Evolutionary conservation across 192 early-diverging fungal species (phyloP).

Genomic region (Coemansia sp.): DNA sequence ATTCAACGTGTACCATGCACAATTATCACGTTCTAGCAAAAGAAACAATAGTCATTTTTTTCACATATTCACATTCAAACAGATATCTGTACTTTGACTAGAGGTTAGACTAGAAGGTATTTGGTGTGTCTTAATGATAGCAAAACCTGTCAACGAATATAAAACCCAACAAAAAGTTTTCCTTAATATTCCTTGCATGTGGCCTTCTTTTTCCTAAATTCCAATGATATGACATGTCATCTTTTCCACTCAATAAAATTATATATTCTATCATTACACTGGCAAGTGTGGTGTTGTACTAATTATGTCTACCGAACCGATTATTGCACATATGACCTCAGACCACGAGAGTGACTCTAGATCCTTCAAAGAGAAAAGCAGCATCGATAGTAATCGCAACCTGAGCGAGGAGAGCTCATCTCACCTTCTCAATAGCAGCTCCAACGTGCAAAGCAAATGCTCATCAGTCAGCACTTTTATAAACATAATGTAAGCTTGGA

Average conservation of each 20-base stretch:
- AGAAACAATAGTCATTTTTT: background rate
- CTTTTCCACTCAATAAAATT: background rate
- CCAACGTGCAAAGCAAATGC: constrained; percentile 12
- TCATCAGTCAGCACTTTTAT: constrained; percentile 41
- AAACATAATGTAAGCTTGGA: constrained; percentile 36
- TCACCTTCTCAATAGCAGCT: background rate
- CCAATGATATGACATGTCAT: too few relatives aligned
- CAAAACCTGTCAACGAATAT: too few relatives aligned
- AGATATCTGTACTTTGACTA: too few relatives aligned
- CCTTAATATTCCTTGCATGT: too few relatives aligned
- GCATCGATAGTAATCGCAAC: background rate
- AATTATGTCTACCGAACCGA: background rate
- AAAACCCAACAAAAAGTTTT: too few relatives aligned
- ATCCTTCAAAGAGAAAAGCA: background rate
- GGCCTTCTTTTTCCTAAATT: too few relatives aligned
- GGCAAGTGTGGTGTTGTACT: background rate
- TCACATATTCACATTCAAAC: background rate
- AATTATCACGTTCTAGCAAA: background rate
- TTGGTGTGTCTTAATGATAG: too few relatives aligned
- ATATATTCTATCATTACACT: background rate
- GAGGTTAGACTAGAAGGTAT: too few relatives aligned
- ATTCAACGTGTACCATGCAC: background rate
- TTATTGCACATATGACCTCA: background rate
- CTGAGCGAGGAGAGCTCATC: background rate
- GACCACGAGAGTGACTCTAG: background rate